These are phyloP conservation scores for Penicillium sclerotiorum DNA, from an alignment of 2,329 filamentous ascomycete genomes.

Conservation along the genomic window DNA sequence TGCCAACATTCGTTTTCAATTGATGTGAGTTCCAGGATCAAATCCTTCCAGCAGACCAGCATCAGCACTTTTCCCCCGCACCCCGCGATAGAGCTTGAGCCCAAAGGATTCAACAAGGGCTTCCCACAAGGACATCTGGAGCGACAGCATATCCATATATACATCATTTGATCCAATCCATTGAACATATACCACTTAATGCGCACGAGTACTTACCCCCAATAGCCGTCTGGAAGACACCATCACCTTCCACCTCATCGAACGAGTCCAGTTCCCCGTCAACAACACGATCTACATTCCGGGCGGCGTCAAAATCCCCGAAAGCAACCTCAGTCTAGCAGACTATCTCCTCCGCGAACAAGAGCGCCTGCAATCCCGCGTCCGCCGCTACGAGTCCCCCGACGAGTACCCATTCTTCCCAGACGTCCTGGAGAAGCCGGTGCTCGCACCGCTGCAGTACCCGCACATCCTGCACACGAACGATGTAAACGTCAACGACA, in stretches of 20 bases:
- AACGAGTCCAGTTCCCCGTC: slow-evolving; percentile 94
- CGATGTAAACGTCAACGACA: slow-evolving; percentile 83
- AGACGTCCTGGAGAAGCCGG: slow-evolving; percentile 72
- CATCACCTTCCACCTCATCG: slow-evolving; percentile 95
- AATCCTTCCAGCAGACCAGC: background rate
- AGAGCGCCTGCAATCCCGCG: slow-evolving; percentile 86
- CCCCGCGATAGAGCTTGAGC: slow-evolving; percentile 5
- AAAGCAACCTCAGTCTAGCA: slow-evolving; percentile 75
- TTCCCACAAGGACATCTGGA: too few relatives aligned
- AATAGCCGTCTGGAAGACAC: slow-evolving; percentile 91
- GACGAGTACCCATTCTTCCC: slow-evolving; percentile 99
- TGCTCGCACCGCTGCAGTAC: slow-evolving; percentile 87
- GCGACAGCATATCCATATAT: too few relatives aligned
- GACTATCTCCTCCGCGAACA: slow-evolving; percentile 93
- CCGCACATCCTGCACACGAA: slow-evolving; percentile 86
- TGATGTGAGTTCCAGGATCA: slow-evolving; percentile 67
- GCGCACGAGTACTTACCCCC: slow-evolving; percentile 8
- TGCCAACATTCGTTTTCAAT: slow-evolving; percentile 86
- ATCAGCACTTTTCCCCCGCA: slow-evolving; percentile 8
- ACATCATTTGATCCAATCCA: too few relatives aligned
- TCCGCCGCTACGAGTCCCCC: slow-evolving; percentile 91
- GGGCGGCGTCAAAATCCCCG: slow-evolving; percentile 76
- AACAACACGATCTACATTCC: slow-evolving; percentile 85
- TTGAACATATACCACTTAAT: background rate
- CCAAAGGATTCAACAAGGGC: background rate